phyloP scores from a whole-genome alignment of 371 early-diverging fungal species.

The Lichtheimia corymbifera region DNA sequence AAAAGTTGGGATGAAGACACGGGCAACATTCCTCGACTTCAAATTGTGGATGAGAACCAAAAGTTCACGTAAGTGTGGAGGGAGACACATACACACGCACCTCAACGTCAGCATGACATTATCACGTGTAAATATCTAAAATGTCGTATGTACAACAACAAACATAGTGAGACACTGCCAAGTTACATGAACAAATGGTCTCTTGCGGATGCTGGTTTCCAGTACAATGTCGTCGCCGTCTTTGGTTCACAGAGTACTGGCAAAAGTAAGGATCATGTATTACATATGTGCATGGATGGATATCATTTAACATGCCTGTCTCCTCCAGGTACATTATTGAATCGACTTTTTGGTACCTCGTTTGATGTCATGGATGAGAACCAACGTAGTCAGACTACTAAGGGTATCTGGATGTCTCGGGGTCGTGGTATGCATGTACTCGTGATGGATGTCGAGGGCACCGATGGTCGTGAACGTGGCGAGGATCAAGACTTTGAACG shows the following conservation, averaged over 20 bases:
- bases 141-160: neutral
- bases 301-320: neutral
- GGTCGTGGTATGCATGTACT: constrained; percentile 83
- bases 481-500: constrained; percentile 99
- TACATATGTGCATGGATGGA: neutral
- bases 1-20: constrained; percentile 35
- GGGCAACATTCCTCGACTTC: constrained; percentile 62
- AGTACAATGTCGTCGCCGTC: constrained; percentile 95
- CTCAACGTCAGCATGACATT: neutral
- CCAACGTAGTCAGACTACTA: constrained; percentile 90
- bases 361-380: constrained; percentile 94
- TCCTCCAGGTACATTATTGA: constrained; percentile 86
- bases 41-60: constrained; percentile 83
- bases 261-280: constrained; percentile 74
- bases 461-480: constrained; percentile 97
- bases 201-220: constrained; percentile 86
- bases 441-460: constrained; percentile 98
- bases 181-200: constrained; percentile 62
- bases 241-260: constrained; percentile 99
- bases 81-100: too few species aligned
- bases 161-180: constrained; percentile 11
- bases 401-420: constrained; percentile 95
- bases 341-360: constrained; percentile 89
- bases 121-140: constrained; percentile 8
- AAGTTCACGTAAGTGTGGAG: constrained; percentile 71